phyloP scores from a whole-genome alignment of 148 eudicot genomes.

The Vaccinium macrocarpon region DNA sequence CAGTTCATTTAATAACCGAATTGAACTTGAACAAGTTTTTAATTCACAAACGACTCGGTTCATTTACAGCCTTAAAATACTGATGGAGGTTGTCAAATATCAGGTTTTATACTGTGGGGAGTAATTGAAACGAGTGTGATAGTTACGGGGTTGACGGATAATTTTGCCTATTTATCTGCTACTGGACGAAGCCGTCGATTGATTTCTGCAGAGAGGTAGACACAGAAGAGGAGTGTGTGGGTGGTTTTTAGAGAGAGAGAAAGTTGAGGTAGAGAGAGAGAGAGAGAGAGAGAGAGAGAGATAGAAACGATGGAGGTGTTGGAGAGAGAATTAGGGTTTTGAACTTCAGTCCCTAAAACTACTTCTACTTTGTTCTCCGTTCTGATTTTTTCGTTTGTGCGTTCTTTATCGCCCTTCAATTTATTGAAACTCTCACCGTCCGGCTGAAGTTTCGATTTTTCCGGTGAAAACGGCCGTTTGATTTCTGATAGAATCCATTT shows the following conservation, averaged over 20 bases:
- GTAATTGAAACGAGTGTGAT: background rate
- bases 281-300: slow-evolving; percentile 6
- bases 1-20: too few species aligned
- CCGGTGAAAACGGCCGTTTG: background rate
- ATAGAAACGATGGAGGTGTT: slow-evolving; percentile 14
- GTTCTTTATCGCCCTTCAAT: background rate
- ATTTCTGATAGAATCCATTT: background rate
- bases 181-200: background rate
- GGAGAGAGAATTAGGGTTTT: slow-evolving; percentile 11
- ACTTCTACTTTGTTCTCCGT: background rate
- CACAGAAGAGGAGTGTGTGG: background rate
- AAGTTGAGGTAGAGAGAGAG: background rate
- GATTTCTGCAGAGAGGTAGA: background rate
- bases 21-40: too few species aligned
- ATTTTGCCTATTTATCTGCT: background rate
- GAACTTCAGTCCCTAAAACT: slow-evolving; percentile 8
- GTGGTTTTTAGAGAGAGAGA: background rate
- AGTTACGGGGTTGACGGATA: background rate
- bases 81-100: background rate
- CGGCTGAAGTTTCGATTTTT: background rate
- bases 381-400: background rate
- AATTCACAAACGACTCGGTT: too few species aligned
- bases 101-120: background rate
- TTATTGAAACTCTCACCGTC: background rate
- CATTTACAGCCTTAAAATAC: too few species aligned